Evolutionary conservation across 345 rosid genomes (phyloP).

Genomic region (Erodium maritimum): DNA sequence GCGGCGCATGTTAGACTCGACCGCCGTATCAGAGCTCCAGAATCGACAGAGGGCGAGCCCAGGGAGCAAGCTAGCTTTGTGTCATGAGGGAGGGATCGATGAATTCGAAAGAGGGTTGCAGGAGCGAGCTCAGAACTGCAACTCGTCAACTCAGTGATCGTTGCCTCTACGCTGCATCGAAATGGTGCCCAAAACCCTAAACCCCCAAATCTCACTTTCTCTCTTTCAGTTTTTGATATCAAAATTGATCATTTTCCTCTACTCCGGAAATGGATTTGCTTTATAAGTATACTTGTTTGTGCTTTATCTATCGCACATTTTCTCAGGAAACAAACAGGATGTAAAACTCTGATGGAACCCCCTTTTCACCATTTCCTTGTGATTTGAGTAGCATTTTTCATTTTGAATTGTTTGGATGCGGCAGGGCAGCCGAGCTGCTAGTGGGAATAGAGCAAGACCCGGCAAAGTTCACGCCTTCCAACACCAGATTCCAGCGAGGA

Average conservation of each 20-base stretch:
- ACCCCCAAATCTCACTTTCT: slow-evolving; percentile 28
- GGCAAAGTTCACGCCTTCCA: slow-evolving; percentile 73
- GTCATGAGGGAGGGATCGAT: slow-evolving; percentile 19
- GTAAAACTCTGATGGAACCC: neutral
- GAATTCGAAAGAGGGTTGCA: slow-evolving; percentile 75
- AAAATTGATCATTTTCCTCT: neutral
- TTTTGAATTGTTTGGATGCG: neutral
- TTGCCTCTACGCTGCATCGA: slow-evolving; percentile 76
- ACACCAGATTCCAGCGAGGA: slow-evolving; percentile 94
- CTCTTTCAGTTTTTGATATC: neutral
- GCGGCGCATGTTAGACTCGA: no score
- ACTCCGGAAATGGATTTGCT: no score
- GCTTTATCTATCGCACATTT: no score
- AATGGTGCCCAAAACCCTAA: slow-evolving; percentile 77
- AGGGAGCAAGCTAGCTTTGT: no score
- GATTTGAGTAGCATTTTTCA: neutral
- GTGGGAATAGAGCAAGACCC: slow-evolving; percentile 92
- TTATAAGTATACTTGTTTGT: no score
- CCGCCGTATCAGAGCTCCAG: no score
- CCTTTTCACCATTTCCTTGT: neutral
- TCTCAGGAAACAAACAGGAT: no score
- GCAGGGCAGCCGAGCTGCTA: slow-evolving; percentile 90
- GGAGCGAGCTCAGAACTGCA: slow-evolving; percentile 70
- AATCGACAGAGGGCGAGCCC: no score
- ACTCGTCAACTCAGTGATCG: slow-evolving; percentile 78